Evolutionary conservation across 169 alveolate species (phyloP), one percentile per base, ranked within the genome.

Genomic region (Eimeria sp.): DNA sequence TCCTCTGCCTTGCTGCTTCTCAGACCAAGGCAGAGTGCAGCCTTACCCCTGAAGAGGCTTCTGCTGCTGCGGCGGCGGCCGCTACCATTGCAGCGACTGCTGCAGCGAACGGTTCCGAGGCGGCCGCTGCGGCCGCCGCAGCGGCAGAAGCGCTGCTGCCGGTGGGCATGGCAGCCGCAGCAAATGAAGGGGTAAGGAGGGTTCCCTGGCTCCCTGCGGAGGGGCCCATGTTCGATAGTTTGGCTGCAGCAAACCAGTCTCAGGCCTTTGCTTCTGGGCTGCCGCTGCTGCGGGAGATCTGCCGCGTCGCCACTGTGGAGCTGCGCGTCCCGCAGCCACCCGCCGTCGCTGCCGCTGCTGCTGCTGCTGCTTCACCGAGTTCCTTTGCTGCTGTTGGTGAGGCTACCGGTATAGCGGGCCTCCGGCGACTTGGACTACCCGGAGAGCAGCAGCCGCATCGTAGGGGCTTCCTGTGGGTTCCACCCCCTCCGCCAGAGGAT

Each of bases 241-340:
- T 83, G 58, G 91, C 91, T 16, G 91, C 91, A 25, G 52, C 76
- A 37, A 83, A 83, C 91, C 91, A 83, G 62, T 54, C 77, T 2
- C 91, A 83, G 78, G 91, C 91, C 16, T 83, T 83, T 60, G 76
- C 76, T 30, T 58, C 91, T 83, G 91, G 91, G 77, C 56, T 83
- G 33, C 91, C 91, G 77, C 56, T 83, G 56, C 76, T 83, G 27
- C 91, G 91, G 25, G 91, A 83, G 54, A 83, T 83, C 18, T 83
- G 91, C 76, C 91, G 91, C 91, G 76, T 83, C 14, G 91, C 91
- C 58, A 83, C 91, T 37, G 91, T 83, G 77, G 91, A 83, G 76
- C 58, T 83, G 56, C 91, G 91, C 56, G 66, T 52, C 46, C 80
- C 83, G 46, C 80, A 54, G 94, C 83, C 80, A 13, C 71, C 85